Evolutionary conservation across 768 basidiomycete genomes (phyloP).

Genomic region (Auricularia sp.): DNA sequence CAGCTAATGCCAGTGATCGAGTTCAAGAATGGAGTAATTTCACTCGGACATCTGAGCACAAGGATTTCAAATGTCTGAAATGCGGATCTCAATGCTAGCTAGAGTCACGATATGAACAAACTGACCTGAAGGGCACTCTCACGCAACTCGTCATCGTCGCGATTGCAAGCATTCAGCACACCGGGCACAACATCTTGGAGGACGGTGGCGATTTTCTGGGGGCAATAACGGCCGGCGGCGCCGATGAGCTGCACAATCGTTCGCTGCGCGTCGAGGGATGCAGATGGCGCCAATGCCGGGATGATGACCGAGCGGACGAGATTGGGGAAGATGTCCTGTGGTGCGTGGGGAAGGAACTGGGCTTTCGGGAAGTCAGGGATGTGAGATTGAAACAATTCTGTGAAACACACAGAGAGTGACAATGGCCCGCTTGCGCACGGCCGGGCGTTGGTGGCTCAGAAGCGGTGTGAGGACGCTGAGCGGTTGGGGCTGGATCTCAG

Average conservation of each 20-base stretch:
- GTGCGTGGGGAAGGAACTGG: slow-evolving; percentile 70
- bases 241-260: slow-evolving; percentile 73
- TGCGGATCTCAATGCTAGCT: slow-evolving; percentile 8
- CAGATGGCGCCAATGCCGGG: slow-evolving; percentile 43
- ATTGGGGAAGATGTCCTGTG: slow-evolving; percentile 48
- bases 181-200: slow-evolving; percentile 59
- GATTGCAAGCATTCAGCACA: slow-evolving; percentile 55
- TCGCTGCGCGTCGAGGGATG: slow-evolving; percentile 58
- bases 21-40: slow-evolving; percentile 63
- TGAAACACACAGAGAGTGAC: slow-evolving; percentile 40
- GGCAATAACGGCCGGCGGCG: slow-evolving; percentile 67
- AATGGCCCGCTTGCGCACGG: slow-evolving; percentile 89
- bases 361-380: slow-evolving; percentile 25
- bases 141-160: slow-evolving; percentile 74
- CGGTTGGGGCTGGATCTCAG: slow-evolving; percentile 46
- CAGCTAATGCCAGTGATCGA: slow-evolving; percentile 61
- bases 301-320: slow-evolving; percentile 51
- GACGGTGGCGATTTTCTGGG: slow-evolving; percentile 51
- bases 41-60: slow-evolving; percentile 72
- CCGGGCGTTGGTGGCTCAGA: slow-evolving; percentile 65
- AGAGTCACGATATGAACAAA: slow-evolving; percentile 32
- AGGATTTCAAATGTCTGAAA: slow-evolving; percentile 74
- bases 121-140: slow-evolving; percentile 54
- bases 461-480: slow-evolving; percentile 60
- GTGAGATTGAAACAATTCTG: background rate